Conservation (phyloP, 2,329 filamentous ascomycete species). For the Simplicillium aogashimaense region DNA sequence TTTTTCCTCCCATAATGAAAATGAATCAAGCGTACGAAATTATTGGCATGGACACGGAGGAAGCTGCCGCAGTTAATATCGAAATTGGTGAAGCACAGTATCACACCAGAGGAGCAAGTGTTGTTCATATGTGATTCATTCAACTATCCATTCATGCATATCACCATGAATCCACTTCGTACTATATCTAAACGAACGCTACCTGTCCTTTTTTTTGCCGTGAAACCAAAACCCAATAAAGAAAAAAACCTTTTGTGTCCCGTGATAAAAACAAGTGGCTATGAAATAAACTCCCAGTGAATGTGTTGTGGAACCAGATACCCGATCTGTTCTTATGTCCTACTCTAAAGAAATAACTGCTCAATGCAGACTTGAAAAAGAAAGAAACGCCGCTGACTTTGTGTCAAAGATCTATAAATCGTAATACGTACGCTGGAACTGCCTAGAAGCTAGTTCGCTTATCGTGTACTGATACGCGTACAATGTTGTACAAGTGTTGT, state of each 20-base stretch:
- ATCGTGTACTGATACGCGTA: conserved; percentile 1
- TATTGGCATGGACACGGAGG: no score
- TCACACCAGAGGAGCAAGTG: no score
- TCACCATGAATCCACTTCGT: no score
- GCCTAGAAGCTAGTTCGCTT: no score
- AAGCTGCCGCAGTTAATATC: no score
- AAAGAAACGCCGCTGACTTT: conserved; percentile 1
- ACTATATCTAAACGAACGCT: conserved; percentile 6
- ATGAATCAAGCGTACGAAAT: no score
- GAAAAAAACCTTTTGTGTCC: neutral
- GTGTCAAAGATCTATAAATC: neutral
- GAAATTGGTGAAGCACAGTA: no score
- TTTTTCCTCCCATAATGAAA: no score
- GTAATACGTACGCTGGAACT: neutral
- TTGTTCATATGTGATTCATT: no score
- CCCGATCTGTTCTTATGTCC: neutral
- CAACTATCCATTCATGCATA: no score
- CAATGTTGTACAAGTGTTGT: conserved; percentile 1
- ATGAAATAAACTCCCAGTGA: neutral
- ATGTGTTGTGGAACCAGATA: neutral
- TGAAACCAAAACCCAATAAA: conserved; percentile 2
- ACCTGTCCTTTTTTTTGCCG: conserved; percentile 2
- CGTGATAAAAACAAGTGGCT: neutral
- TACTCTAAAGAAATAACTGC: neutral
- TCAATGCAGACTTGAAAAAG: neutral